Percentiles rank a stretch among this genome's conserved stretches.
Evolutionary conservation across 345 rosid species (phyloP).

Genomic region (Gossypium stocksii): DNA sequence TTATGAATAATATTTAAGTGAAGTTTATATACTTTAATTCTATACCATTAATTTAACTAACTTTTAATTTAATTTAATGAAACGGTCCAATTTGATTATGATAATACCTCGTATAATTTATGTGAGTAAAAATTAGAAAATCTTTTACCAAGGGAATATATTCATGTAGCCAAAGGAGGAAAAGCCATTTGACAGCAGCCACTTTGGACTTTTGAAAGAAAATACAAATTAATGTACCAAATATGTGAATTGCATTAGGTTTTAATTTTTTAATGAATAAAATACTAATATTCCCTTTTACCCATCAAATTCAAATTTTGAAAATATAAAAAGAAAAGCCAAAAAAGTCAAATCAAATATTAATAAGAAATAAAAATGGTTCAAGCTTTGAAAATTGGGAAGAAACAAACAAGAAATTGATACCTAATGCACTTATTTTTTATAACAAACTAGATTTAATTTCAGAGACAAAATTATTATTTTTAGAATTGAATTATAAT

Average conservation of each 20-base stretch:
- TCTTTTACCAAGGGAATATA: neutral
- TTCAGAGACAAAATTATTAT: no score
- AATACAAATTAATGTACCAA: neutral
- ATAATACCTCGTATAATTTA: no score
- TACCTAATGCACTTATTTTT: neutral
- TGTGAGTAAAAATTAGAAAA: neutral
- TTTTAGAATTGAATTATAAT: no score
- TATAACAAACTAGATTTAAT: neutral
- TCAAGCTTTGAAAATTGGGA: neutral
- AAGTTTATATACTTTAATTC: no score
- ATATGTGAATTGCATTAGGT: neutral
- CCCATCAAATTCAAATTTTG: neutral
- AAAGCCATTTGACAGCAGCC: neutral
- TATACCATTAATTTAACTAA: no score
- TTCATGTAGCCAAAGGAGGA: neutral
- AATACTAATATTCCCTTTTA: neutral
- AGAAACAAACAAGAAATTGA: slow-evolving; percentile 3
- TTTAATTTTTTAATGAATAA: neutral
- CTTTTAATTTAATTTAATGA: no score
- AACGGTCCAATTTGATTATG: no score
- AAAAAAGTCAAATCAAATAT: neutral
- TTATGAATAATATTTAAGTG: no score
- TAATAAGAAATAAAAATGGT: neutral
- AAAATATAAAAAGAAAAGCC: no score
- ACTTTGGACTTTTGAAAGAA: neutral